Evolutionary conservation across 2,329 filamentous ascomycete species (phyloP).

Genomic region (Ophiostoma himal-ulmi): DNA sequence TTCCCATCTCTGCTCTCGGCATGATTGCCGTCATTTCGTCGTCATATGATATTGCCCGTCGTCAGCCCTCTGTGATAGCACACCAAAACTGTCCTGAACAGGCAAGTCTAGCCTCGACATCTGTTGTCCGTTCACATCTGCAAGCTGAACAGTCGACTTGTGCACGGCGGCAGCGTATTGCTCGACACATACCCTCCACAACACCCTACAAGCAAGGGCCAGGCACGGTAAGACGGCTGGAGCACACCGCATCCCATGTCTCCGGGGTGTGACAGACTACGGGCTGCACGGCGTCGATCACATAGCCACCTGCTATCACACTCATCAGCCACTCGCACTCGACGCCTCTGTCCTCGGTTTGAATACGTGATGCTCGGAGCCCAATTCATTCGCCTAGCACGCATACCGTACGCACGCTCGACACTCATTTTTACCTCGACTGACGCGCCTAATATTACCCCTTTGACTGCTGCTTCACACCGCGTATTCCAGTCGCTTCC

Average conservation of each 20-base stretch:
- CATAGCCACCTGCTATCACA: background rate
- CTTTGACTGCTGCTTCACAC: background rate
- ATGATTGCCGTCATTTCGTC: background rate
- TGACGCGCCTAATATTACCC: background rate
- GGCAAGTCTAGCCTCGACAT: background rate
- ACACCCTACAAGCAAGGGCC: background rate
- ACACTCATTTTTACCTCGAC: background rate
- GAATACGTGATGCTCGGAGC: background rate
- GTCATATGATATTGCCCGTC: background rate
- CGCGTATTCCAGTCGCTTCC: background rate
- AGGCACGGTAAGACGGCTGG: background rate
- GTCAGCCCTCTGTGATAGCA: background rate
- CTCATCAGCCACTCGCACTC: background rate
- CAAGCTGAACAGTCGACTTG: background rate
- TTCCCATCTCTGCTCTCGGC: background rate
- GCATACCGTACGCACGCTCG: background rate
- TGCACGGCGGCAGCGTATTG: background rate
- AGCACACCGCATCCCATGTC: slow-evolving; percentile 1
- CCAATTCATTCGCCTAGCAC: no score
- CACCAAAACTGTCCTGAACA: background rate
- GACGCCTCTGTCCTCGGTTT: background rate
- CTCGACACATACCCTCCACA: background rate
- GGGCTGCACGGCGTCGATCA: background rate
- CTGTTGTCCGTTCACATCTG: background rate
- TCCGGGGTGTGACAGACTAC: slow-evolving; percentile 2